Percentiles rank a stretch among this genome's conserved stretches.
phyloP scores from a whole-genome alignment of 2,329 filamentous ascomycete genomes.

The Mariannaea elegans region DNA sequence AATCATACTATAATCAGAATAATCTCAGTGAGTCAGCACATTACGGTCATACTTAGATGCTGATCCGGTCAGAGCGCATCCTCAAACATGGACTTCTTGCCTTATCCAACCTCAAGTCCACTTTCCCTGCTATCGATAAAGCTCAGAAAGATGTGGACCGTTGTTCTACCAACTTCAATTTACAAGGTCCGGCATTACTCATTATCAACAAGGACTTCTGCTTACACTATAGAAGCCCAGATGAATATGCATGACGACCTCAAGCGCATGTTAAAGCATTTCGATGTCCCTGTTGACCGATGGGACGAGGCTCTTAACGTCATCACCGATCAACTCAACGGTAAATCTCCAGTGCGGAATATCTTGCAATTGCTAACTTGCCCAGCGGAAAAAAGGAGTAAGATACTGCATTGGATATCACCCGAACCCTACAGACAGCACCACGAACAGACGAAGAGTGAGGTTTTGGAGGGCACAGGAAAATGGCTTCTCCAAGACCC shows the following conservation, averaged over 20 bases:
- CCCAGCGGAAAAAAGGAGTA: not conserved
- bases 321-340: not conserved
- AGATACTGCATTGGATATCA: not conserved
- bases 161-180: no score
- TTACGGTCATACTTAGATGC: not conserved
- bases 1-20: not conserved
- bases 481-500: not conserved
- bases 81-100: no score
- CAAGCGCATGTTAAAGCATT: not conserved
- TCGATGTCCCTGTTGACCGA: not conserved
- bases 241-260: not conserved
- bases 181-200: no score
- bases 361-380: not conserved
- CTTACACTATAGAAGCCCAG: not conserved
- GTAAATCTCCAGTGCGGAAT: not conserved
- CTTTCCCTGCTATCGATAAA: no score
- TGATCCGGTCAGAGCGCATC: constrained; percentile 4
- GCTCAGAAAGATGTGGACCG: no score
- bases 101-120: no score
- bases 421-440: not conserved
- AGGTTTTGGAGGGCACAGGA: not conserved
- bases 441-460: not conserved
- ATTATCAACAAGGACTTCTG: no score
- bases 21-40: not conserved
- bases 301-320: not conserved